These are phyloP conservation scores for Penicillium sumatraense DNA, from an alignment of 2,329 filamentous ascomycete species.

Conservation along the genomic window DNA sequence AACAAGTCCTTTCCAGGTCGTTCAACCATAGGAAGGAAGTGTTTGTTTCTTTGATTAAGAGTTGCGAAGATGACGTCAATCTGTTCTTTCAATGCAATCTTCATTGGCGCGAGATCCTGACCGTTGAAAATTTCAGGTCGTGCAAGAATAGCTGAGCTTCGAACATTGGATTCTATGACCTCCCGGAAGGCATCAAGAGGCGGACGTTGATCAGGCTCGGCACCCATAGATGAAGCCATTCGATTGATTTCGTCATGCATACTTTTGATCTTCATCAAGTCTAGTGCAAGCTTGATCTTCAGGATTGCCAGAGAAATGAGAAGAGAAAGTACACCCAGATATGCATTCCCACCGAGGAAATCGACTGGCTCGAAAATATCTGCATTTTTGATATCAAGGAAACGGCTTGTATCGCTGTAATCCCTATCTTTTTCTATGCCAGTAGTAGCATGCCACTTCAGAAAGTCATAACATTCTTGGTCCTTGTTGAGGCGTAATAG, in stretches of 20 bases:
- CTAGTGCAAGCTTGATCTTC: neutral
- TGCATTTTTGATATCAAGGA: constrained; percentile 4
- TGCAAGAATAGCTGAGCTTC: neutral
- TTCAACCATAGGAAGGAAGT: neutral
- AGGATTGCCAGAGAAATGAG: neutral
- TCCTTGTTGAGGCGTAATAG: constrained; percentile 6
- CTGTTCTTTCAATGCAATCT: neutral
- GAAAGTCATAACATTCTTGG: constrained; percentile 10
- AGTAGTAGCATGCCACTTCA: constrained; percentile 7
- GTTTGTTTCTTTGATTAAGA: neutral
- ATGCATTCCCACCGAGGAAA: neutral
- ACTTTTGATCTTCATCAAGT: neutral
- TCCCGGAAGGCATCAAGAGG: neutral
- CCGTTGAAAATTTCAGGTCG: neutral
- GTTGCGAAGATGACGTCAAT: neutral
- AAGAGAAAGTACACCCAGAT: neutral
- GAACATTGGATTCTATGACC: neutral
- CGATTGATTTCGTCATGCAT: neutral
- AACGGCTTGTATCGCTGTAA: neutral
- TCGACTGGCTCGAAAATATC: constrained; percentile 2
- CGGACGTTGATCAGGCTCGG: neutral
- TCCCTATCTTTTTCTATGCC: neutral
- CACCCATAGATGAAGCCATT: neutral
- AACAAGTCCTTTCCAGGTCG: neutral
- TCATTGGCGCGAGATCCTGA: neutral